Evolutionary conservation across 371 early-diverging fungal species (phyloP).

Genomic region (Encephalitozoon intestinalis): DNA sequence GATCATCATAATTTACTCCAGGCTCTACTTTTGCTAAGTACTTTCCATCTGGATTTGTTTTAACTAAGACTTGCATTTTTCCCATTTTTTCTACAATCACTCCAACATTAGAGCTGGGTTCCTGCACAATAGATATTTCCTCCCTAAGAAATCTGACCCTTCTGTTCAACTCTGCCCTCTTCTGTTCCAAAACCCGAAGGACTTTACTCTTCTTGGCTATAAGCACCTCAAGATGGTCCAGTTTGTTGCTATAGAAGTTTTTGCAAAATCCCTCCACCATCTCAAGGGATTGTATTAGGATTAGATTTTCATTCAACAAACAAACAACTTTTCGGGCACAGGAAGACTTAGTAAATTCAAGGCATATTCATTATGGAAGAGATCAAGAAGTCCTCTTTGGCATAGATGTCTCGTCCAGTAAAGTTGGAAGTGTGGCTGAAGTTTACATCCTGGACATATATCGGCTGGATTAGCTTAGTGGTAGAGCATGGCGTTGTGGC

Average conservation of each 20-base stretch:
- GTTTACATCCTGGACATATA: background rate
- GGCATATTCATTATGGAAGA: background rate
- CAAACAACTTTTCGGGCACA: background rate
- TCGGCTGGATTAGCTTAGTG: slow-evolving; percentile 46
- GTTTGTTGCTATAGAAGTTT: slow-evolving; percentile 54
- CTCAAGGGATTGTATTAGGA: background rate
- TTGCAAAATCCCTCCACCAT: slow-evolving; percentile 9
- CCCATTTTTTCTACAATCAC: slow-evolving; percentile 97
- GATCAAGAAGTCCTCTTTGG: background rate
- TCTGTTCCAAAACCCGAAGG: slow-evolving; percentile 88
- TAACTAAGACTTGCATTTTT: slow-evolving; percentile 91
- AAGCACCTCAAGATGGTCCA: slow-evolving; percentile 45
- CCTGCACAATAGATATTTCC: slow-evolving; percentile 88
- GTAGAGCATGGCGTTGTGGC: slow-evolving; percentile 51
- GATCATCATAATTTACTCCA: slow-evolving; percentile 75
- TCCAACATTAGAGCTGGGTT: slow-evolving; percentile 90
- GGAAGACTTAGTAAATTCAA: background rate
- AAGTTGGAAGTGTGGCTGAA: background rate
- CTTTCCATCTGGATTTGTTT: slow-evolving; percentile 96
- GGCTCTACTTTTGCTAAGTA: slow-evolving; percentile 85
- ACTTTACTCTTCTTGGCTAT: slow-evolving; percentile 65
- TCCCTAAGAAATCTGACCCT: slow-evolving; percentile 84
- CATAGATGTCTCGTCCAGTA: background rate
- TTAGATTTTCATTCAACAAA: background rate
- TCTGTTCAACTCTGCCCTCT: slow-evolving; percentile 85